Base-by-base conservation (phyloP, 495 filamentous ascomycete genomes). In the Aspergillus diversus region DNA sequence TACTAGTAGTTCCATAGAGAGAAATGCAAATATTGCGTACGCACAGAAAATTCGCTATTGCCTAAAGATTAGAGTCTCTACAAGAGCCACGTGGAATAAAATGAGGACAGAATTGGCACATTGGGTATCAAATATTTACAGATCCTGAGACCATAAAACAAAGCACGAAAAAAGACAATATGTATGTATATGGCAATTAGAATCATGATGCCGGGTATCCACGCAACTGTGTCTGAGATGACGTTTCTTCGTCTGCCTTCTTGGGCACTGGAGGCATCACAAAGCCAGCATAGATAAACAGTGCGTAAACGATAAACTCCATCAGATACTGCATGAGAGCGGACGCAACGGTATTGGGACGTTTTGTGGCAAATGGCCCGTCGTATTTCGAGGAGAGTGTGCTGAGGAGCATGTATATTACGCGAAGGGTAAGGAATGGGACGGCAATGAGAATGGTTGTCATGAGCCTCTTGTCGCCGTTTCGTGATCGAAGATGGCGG, bases 271-370 rank as follows among this genome's bases (percentile, higher is more conserved):
- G 7, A 17, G 47, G 21, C n/a, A 50, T 21, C 5, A 53, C 50
- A 11, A 53, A 53, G 6, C 57, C 57, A 4, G 46, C 46, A 27
- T 52, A 42, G 12, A 60, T 8, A 52, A 60, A 60, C 11, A 53
- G 27, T 16, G 16, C 48, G 6, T 37, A 27, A 1, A 60, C 58
- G 17, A 42, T 17, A 27, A 60, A 52, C 58, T 60, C 58, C 58
- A 60, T 60, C 3, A 52, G 15, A 37, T 60, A 60, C 32, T 60
- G 58, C 31, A 60, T 32, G 15, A 60, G 42, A 4, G 58, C 58
- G 4, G 33, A 6, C 8, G 39, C 39, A 12, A 43, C 39, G 8
- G 8, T 15, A 43, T 43, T 43, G n/a, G 39, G 5, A 4, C 8
- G 11, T 15, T 43, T 43, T 12, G 11, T 6, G 11, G 5, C 39